Evolutionary conservation across 2,329 filamentous ascomycete genomes (phyloP), one percentile per base, ranked within the genome.

Genomic region (Rhexocercosporidium sp.): DNA sequence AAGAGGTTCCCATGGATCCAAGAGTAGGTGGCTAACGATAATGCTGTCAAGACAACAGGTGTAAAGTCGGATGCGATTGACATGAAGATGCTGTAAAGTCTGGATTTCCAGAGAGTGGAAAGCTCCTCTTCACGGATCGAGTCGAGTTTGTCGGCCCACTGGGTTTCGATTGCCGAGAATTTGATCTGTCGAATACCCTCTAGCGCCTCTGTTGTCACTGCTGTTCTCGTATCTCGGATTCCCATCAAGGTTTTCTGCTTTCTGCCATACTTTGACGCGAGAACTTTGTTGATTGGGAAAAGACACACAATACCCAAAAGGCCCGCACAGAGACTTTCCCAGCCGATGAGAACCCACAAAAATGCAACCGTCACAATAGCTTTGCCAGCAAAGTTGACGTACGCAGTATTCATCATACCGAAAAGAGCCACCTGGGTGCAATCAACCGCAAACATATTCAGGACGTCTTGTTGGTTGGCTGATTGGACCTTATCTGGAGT

Each of bases 101-200:
- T 60, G 16, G 64, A 66, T 27, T 81, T 81, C 86, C 90, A 91
- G 18, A 92, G 83, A n/a, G 85, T 86, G 3, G 79, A 77, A 3
- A 94, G 84, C 75, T 94, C 92, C 44, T 84, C 85, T 53, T 90
- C 85, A 73, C 92, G 84, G 14, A 88, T 85, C 68, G 83, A 77
- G 70, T 83, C 78, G 75, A 94, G 91, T 67, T 88, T 90, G 18
- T 83, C 82, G 77, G 92, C 87, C 92, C 92, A 94, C 72, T 91
- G 86, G n/a, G 82, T 79, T 77, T 94, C 92, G 1, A 92, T 79
- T 0, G 92, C 92, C 0, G 91, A 90, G 72, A 94, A 93, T 75
- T 95, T 95, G 79, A 95, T 92, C 77, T 94, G 92, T 1, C 91
- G 86, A 69, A 94, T 93, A 3, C 92, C 92, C 69, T 90, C 86